Conservation (phyloP, 2,329 filamentous ascomycete genomes). For the Hawksworthiomyces lignivorus region DNA sequence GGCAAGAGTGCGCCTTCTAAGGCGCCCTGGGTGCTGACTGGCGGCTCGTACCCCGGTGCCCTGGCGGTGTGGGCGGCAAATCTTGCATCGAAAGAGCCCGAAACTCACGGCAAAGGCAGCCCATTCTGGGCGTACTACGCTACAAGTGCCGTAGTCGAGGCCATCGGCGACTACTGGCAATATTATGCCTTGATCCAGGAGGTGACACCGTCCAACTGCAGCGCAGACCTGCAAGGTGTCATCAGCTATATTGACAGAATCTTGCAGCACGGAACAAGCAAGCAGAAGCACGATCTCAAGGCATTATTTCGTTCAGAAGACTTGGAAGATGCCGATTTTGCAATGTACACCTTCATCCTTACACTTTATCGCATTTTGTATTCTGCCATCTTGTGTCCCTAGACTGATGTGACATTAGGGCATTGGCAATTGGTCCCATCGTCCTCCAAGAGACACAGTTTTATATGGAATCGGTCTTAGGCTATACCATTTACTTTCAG, state of each 20-base stretch:
- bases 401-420: conserved; percentile 27
- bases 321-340: conserved; percentile 39
- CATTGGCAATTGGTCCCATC: conserved; percentile 48
- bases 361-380: too few species aligned
- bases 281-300: conserved; percentile 37
- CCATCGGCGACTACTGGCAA: conserved; percentile 43
- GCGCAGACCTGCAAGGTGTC: conserved; percentile 38
- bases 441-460: conserved; percentile 39
- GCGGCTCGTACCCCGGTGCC: conserved; percentile 49
- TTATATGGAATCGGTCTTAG: conserved; percentile 30
- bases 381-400: not conserved
- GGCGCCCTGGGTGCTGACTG: conserved; percentile 47
- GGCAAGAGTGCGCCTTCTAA: conserved; percentile 35
- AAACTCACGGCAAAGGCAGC: not conserved
- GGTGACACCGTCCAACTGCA: conserved; percentile 50
- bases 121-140: conserved; percentile 50
- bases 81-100: not conserved
- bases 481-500: conserved; percentile 31
- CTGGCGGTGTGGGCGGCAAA: conserved; percentile 30
- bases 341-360: conserved; percentile 13
- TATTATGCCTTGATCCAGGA: conserved; percentile 38
- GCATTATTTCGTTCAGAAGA: conserved; percentile 38
- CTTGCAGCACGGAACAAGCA: conserved; percentile 28
- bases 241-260: conserved; percentile 44
- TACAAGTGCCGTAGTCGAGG: conserved; percentile 46